Base-by-base conservation (phyloP, 495 filamentous ascomycete genomes). In the Pseudomonodictys pantanalensis region DNA sequence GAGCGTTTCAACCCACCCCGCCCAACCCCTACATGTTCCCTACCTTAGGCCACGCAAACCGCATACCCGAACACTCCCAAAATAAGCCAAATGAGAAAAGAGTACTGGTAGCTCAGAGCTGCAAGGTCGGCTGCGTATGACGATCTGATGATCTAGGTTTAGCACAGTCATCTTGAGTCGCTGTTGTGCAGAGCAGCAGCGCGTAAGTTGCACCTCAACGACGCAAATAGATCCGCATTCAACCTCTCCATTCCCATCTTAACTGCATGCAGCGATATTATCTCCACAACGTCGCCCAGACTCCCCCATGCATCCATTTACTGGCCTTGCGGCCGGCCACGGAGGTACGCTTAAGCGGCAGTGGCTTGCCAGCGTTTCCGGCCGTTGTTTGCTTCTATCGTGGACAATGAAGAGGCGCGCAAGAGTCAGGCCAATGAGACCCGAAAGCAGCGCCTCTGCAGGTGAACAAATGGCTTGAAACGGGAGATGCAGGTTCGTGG, bases 401-500 rank as follows among this genome's bases (percentile, higher is more conserved):
- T n/a, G n/a, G 28, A 33, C 17, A 22, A 30, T 11, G 44, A 26
- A 5, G 29, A n/a, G 46, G 4, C 46, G 9, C 35, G 12, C 15
- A 9, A 9, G 35, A 26, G 8, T 25, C 24, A 44, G 30, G 52
- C 52, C 38, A 55, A 55, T 55, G 38, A 46, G 20, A 30, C 23
- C 8, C 22, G 38, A 30, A 26, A 25, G 15, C 26, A 12, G 8
- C 18, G 30, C 9, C 10, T 22, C 38, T 52, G 49, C 49, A 41
- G 49, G 56, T 32, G 51, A 32, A 28, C 26, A 39, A 29, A 25
- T 32, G 49, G 48, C 25, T 41, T 62, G 58, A 55, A 62, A 57
- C 60, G 29, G 53, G 46, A 45, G n/a, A 56, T 45, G 52, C 59
- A 46, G 28, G 29, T 18, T 8, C 8, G 25, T 41, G 18, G 49